phyloP scores from a whole-genome alignment of 2,329 filamentous ascomycete species.

The Stromatinia cepivora region DNA sequence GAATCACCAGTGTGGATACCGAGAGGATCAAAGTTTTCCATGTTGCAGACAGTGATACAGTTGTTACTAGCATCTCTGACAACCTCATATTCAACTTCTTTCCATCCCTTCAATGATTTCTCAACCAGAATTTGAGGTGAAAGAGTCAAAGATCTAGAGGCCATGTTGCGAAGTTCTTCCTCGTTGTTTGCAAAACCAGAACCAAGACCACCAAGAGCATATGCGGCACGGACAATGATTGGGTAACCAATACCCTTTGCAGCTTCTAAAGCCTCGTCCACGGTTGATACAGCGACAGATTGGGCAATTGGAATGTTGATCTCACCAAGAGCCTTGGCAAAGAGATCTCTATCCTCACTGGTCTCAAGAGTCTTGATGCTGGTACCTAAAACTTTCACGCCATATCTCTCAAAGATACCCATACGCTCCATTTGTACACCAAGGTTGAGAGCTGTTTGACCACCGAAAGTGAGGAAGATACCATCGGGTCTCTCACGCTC shows the following conservation, averaged over 20 bases:
- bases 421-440: conserved; percentile 97
- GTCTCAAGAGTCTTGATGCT: conserved; percentile 92
- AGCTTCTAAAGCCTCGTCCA: conserved; percentile 89
- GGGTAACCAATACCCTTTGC: conserved; percentile 89
- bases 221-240: conserved; percentile 96
- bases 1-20: conserved; percentile 98
- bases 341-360: conserved; percentile 93
- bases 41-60: conserved; percentile 98
- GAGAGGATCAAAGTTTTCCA: conserved; percentile 98
- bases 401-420: conserved; percentile 93
- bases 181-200: conserved; percentile 94
- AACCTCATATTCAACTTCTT: conserved; percentile 98
- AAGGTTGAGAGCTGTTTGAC: conserved; percentile 93
- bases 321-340: conserved; percentile 92
- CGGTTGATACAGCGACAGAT: conserved; percentile 86
- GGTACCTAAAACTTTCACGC: conserved; percentile 92
- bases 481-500: conserved; percentile 94
- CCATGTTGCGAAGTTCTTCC: conserved; percentile 91
- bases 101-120: conserved; percentile 99
- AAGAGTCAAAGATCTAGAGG: conserved; percentile 86
- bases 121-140: conserved; percentile 97
- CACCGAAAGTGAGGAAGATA: conserved; percentile 95
- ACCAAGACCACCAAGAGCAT: conserved; percentile 91
- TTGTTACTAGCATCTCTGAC: conserved; percentile 97
- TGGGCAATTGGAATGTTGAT: conserved; percentile 97